A percentile compares a stretch with the other conserved stretches of the same genome.
phyloP scores from a whole-genome alignment of 768 basidiomycete species.

The Rhizopogon rudus region DNA sequence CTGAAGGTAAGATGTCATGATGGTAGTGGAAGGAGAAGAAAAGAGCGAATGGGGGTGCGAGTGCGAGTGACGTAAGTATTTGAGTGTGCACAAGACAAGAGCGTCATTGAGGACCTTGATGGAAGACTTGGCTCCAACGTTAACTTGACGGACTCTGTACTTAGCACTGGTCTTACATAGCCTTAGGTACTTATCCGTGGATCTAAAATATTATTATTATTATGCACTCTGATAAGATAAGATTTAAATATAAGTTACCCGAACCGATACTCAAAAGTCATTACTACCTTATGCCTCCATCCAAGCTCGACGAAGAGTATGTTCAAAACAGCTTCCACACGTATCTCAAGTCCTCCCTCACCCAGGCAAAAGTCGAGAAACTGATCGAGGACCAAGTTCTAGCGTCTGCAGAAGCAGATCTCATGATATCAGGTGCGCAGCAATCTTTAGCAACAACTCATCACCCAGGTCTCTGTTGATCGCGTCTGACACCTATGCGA shows the following conservation, averaged over 20 bases:
- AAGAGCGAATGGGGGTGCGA: neutral
- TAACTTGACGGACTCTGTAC: too few relatives aligned
- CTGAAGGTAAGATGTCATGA: conserved; percentile 26
- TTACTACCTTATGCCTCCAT: neutral
- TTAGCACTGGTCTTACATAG: neutral
- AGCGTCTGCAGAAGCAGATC: conserved; percentile 73
- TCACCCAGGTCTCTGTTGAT: neutral
- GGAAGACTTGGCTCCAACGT: neutral
- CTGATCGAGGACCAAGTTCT: conserved; percentile 70
- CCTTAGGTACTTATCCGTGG: neutral
- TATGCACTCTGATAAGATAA: too few relatives aligned
- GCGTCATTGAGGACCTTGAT: neutral
- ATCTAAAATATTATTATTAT: neutral
- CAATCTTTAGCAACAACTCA: neutral
- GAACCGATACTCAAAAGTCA: too few relatives aligned
- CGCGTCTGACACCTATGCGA: neutral
- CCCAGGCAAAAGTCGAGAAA: conserved; percentile 71
- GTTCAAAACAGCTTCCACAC: conserved; percentile 79
- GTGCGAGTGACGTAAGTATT: neutral
- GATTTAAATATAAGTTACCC: too few relatives aligned
- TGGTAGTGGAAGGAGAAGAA: neutral
- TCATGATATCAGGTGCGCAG: conserved; percentile 79
- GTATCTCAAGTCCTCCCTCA: conserved; percentile 74
- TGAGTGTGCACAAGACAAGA: neutral
- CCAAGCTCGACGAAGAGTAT: conserved; percentile 52